These are phyloP conservation scores for Metschnikowia lunata DNA, from an alignment of 805 yeast species.

Conservation along the genomic window DNA sequence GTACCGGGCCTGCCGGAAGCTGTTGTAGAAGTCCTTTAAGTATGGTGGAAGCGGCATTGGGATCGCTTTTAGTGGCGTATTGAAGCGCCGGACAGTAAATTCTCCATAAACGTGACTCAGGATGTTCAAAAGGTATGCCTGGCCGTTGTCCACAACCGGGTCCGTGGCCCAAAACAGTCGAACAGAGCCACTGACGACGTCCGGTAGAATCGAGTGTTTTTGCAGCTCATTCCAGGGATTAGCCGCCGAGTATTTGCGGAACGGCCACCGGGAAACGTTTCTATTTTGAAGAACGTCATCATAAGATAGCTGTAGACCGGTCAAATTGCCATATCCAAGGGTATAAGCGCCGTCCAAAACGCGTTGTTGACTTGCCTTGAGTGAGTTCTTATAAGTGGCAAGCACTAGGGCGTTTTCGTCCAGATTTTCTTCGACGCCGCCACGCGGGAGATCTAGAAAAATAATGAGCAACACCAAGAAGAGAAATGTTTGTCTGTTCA, in stretches of 20 bases:
- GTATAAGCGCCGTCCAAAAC: slow-evolving; percentile 41
- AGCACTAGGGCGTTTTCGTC: slow-evolving; percentile 25
- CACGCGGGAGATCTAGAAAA: slow-evolving; percentile 29
- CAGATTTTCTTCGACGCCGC: slow-evolving; percentile 27
- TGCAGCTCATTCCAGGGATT: slow-evolving; percentile 44
- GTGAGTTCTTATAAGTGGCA: slow-evolving; percentile 21
- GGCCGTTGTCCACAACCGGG: slow-evolving; percentile 9
- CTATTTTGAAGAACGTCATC: slow-evolving; percentile 48
- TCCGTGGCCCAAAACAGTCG: slow-evolving; percentile 47
- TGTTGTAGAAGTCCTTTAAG: slow-evolving; percentile 27
- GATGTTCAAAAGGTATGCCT: slow-evolving; percentile 40
- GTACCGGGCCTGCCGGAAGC: slow-evolving; percentile 21
- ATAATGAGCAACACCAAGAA: slow-evolving; percentile 31
- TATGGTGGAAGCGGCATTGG: slow-evolving; percentile 26
- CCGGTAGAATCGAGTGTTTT: slow-evolving; percentile 55
- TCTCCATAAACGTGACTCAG: slow-evolving; percentile 46
- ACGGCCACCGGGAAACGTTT: slow-evolving; percentile 53
- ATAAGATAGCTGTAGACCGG: slow-evolving; percentile 69
- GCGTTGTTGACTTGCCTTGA: slow-evolving; percentile 16
- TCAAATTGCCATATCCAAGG: slow-evolving; percentile 62
- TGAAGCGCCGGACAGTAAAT: slow-evolving; percentile 22
- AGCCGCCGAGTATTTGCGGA: slow-evolving; percentile 43
- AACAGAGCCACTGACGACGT: slow-evolving; percentile 47
- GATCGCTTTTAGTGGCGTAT: slow-evolving; percentile 14
- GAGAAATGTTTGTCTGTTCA: slow-evolving; percentile 33